Percentiles rank a stretch among this genome's conserved stretches.
Conservation (phyloP, 2,329 filamentous ascomycete genomes). For the Dothideomycetes sp. region DNA sequence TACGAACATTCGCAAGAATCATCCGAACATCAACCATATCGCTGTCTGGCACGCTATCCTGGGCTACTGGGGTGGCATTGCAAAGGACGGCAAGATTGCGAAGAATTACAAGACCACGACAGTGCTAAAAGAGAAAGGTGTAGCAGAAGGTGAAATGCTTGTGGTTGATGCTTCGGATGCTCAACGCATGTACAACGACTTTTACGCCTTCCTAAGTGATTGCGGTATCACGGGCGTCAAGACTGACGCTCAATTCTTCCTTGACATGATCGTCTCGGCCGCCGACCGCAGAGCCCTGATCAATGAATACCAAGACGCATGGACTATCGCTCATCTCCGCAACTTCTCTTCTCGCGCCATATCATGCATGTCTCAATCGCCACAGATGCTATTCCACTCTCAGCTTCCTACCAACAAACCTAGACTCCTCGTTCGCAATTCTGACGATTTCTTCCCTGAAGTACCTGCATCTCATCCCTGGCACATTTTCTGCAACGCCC, state of each 20-base stretch:
- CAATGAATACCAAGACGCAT: slow-evolving; percentile 72
- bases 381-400: slow-evolving; percentile 75
- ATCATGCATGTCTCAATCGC: slow-evolving; percentile 90
- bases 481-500: slow-evolving; percentile 92
- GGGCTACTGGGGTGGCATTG: slow-evolving; percentile 87
- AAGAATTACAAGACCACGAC: slow-evolving; percentile 65
- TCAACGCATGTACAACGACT: slow-evolving; percentile 73
- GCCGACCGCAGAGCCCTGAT: slow-evolving; percentile 63
- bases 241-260: slow-evolving; percentile 83
- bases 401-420: slow-evolving; percentile 71
- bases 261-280: slow-evolving; percentile 65
- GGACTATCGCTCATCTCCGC: slow-evolving; percentile 67
- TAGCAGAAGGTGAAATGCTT: slow-evolving; percentile 58
- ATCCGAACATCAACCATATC: slow-evolving; percentile 69
- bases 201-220: slow-evolving; percentile 70
- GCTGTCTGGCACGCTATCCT: slow-evolving; percentile 89
- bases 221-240: slow-evolving; percentile 81
- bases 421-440: slow-evolving; percentile 69
- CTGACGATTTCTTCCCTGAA: slow-evolving; percentile 84
- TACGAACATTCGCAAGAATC: slow-evolving; percentile 53
- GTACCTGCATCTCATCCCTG: slow-evolving; percentile 74
- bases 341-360: slow-evolving; percentile 72
- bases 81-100: slow-evolving; percentile 63
- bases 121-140: slow-evolving; percentile 46
- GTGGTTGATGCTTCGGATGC: slow-evolving; percentile 69